These are phyloP conservation scores for Fusarium armeniacum DNA, from an alignment of 2,329 filamentous ascomycete species.

Conservation along the genomic window DNA sequence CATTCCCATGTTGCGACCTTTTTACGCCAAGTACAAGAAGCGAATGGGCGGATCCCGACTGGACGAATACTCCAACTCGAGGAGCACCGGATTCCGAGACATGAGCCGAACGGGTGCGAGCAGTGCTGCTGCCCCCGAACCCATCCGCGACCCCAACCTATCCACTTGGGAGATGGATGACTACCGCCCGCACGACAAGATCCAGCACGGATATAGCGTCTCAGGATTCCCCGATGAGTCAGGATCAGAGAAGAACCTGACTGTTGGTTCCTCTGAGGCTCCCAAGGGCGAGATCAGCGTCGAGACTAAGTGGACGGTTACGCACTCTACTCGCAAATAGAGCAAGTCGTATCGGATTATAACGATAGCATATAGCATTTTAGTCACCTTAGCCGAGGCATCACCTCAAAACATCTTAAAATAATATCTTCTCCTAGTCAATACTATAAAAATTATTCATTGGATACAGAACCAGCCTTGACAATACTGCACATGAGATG, in stretches of 20 bases:
- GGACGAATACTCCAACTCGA: conserved; percentile 47
- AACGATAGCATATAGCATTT: conserved; percentile 3
- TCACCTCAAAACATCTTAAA: not conserved
- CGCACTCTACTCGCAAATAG: conserved; percentile 25
- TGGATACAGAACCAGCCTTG: not conserved
- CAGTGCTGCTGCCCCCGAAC: conserved; percentile 27
- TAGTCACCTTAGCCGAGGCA: conserved; percentile 10
- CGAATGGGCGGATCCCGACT: conserved; percentile 52
- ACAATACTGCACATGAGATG: no score
- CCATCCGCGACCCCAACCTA: conserved; percentile 22
- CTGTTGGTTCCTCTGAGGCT: conserved; percentile 22
- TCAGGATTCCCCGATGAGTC: conserved; percentile 39
- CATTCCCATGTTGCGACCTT: conserved; percentile 58
- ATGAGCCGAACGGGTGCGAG: conserved; percentile 37
- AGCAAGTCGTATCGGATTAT: not conserved
- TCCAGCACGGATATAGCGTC: conserved; percentile 28
- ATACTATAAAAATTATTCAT: not conserved
- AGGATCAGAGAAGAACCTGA: conserved; percentile 48
- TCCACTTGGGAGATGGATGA: conserved; percentile 49
- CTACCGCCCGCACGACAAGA: conserved; percentile 34
- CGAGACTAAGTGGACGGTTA: conserved; percentile 46
- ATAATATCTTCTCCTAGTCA: conserved; percentile 15
- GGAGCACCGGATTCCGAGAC: conserved; percentile 39
- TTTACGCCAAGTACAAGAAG: conserved; percentile 53
- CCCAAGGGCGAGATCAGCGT: conserved; percentile 41